Conservation (phyloP, 768 basidiomycete genomes). For the Guyanaporus albipodus region DNA sequence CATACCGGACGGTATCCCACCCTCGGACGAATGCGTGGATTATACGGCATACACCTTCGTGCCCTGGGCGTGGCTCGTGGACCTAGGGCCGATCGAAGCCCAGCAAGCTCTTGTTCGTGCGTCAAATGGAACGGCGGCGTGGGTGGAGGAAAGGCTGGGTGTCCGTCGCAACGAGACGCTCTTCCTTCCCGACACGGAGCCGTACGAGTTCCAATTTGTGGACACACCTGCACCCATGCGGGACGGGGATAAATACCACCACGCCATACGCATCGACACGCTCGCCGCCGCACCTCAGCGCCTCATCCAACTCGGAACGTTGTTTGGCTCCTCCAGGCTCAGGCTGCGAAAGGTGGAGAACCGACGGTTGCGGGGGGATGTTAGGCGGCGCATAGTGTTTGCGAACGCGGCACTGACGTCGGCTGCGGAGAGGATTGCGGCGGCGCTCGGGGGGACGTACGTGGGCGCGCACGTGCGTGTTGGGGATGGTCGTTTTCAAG, state of each 20-base stretch:
- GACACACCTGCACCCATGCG: constrained; percentile 10
- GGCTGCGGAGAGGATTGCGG: constrained; percentile 43
- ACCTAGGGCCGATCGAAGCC: constrained; percentile 40
- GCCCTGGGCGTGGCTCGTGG: constrained; percentile 68
- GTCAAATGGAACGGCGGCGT: constrained; percentile 44
- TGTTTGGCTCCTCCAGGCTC: constrained; percentile 74
- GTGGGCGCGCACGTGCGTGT: constrained; percentile 65
- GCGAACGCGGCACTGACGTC: constrained; percentile 43
- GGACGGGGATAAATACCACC: constrained; percentile 11
- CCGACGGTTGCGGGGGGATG: constrained; percentile 38
- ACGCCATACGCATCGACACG: constrained; percentile 3
- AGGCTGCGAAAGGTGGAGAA: constrained; percentile 42
- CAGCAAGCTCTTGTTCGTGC: constrained; percentile 44
- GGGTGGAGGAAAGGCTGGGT: constrained; percentile 16
- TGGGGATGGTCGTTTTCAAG: constrained; percentile 61
- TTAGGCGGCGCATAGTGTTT: constrained; percentile 58
- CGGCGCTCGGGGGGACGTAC: constrained; percentile 44
- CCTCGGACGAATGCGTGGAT: constrained; percentile 55
- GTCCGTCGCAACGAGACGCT: constrained; percentile 40
- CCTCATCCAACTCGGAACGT: constrained; percentile 66
- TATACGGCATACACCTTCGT: constrained; percentile 60
- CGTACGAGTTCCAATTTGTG: constrained; percentile 46
- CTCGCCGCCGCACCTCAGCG: constrained; percentile 31
- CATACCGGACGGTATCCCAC: constrained; percentile 31
- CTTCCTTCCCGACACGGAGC: constrained; percentile 47